Evolutionary conservation across 2,329 filamentous ascomycete genomes (phyloP).

Genomic region (Paraphaeosphaeria minitans): DNA sequence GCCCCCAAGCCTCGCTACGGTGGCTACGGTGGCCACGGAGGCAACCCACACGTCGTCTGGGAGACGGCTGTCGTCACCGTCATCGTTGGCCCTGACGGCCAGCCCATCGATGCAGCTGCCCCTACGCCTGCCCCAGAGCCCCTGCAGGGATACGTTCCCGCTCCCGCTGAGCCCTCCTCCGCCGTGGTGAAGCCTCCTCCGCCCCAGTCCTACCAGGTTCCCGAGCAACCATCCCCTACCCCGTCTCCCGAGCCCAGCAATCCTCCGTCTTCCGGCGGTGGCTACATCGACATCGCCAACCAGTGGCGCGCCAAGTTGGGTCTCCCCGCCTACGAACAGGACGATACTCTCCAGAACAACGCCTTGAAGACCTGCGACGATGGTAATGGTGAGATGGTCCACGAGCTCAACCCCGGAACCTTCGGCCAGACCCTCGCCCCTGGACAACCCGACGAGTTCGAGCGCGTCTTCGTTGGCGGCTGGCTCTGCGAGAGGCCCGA

Average conservation of each 20-base stretch:
- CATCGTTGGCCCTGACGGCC: conserved; percentile 22
- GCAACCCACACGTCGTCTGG: conserved; percentile 12
- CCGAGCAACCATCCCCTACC: conserved; percentile 13
- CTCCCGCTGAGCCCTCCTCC: conserved; percentile 35
- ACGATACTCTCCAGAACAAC: conserved; percentile 33
- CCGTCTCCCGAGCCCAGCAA: conserved; percentile 11
- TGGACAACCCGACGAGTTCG: conserved; percentile 30
- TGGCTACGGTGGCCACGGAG: background rate
- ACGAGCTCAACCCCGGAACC: conserved; percentile 40
- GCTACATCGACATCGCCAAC: conserved; percentile 36
- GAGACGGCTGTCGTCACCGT: conserved; percentile 29
- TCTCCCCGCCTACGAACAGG: conserved; percentile 22
- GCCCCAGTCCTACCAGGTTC: conserved; percentile 8
- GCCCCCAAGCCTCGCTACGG: conserved; percentile 19
- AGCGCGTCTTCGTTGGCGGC: conserved; percentile 39
- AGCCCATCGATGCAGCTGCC: conserved; percentile 1
- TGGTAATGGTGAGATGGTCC: conserved; percentile 37
- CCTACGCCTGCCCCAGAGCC: conserved; percentile 5
- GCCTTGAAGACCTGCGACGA: conserved; percentile 28
- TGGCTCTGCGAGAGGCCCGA: conserved; percentile 43
- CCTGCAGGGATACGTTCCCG: background rate
- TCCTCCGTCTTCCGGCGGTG: conserved; percentile 18
- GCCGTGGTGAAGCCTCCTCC: conserved; percentile 25
- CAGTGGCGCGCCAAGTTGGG: conserved; percentile 38
- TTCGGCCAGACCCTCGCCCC: conserved; percentile 38